Conservation (phyloP, 75 land plant species). For the Ceratopteris richardii region DNA sequence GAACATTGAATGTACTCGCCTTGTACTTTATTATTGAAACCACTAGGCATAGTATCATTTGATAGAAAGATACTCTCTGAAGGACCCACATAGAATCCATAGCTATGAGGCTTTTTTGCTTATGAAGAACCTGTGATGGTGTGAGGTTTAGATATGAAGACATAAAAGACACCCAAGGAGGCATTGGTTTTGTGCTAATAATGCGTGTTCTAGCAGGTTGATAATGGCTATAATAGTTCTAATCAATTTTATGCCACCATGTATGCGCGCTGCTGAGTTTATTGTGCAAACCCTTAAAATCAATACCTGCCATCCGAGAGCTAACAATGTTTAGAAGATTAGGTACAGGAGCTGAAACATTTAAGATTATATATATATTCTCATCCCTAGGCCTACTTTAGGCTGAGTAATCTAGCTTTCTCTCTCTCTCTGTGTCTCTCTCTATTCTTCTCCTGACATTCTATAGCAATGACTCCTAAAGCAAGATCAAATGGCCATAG, state of each 20-base stretch:
- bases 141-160: slow-evolving; percentile 30
- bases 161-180: slow-evolving; percentile 7
- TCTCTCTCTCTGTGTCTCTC: no score
- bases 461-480: no score
- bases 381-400: not conserved
- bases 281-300: slow-evolving; percentile 69
- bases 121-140: slow-evolving; percentile 60
- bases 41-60: slow-evolving; percentile 81
- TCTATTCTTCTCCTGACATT: no score
- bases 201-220: slow-evolving; percentile 30
- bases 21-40: slow-evolving; percentile 29
- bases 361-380: not conserved
- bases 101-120: slow-evolving; percentile 81
- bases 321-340: not conserved
- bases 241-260: slow-evolving; percentile 80
- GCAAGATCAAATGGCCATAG: no score
- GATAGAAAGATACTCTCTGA: slow-evolving; percentile 65
- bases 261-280: slow-evolving; percentile 79
- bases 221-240: slow-evolving; percentile 60
- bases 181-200: slow-evolving; percentile 28
- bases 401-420: not conserved
- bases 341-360: not conserved
- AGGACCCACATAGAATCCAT: slow-evolving; percentile 74
- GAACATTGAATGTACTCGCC: slow-evolving; percentile 50
- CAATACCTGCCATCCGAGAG: slow-evolving; percentile 16